Evolutionary conservation across 495 filamentous ascomycete species (phyloP).

Genomic region (Aspergillus saccharolyticus): DNA sequence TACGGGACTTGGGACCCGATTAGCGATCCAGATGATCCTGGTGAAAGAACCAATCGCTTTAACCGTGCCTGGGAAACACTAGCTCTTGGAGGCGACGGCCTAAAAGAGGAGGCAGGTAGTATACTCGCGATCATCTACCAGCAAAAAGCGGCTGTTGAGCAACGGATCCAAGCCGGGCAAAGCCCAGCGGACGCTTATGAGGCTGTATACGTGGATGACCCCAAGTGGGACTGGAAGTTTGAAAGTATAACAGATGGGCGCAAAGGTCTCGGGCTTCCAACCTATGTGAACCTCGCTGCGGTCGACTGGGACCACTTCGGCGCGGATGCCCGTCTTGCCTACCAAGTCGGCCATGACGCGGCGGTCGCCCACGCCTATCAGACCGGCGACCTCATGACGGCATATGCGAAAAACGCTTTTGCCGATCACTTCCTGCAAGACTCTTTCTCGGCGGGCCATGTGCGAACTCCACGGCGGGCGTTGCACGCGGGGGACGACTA

Average conservation of each 20-base stretch:
- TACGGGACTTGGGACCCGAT: constrained; percentile 15
- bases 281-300: constrained; percentile 13
- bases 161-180: neutral
- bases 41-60: too few relatives aligned
- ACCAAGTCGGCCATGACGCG: constrained; percentile 16
- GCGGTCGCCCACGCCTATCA: constrained; percentile 11
- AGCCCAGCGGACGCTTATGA: neutral
- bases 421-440: constrained; percentile 24
- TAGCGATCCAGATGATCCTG: neutral
- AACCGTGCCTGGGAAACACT: neutral
- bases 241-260: neutral
- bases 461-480: constrained; percentile 14
- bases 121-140: too few relatives aligned
- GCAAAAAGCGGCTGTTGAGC: too few relatives aligned
- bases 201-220: neutral
- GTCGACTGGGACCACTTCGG: constrained; percentile 23
- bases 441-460: constrained; percentile 18
- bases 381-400: constrained; percentile 8
- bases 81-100: constrained; percentile 1
- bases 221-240: neutral
- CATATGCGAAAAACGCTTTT: constrained; percentile 22
- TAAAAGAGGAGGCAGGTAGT: too few relatives aligned
- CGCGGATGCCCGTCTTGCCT: constrained; percentile 15
- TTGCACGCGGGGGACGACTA: neutral
- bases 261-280: neutral